Conservation (phyloP, 1,139 yeast genomes). For the Taphrina sp. region DNA sequence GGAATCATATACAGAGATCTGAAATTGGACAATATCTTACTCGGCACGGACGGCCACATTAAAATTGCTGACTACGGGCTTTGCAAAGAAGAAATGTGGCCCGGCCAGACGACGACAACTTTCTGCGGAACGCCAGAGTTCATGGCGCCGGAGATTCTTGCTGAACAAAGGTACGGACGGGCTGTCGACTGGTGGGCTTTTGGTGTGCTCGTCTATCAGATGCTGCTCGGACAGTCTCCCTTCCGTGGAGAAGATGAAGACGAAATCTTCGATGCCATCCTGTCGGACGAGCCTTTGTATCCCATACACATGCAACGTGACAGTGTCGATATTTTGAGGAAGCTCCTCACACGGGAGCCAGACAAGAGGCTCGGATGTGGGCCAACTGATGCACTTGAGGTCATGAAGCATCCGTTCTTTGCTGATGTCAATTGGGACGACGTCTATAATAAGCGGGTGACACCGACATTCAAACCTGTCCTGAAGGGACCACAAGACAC, state of each 20-base stretch:
- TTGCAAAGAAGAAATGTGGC: slow-evolving; percentile 95
- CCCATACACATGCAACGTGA: slow-evolving; percentile 98
- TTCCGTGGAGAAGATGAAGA: slow-evolving; percentile 98
- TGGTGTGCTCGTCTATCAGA: slow-evolving; percentile 92
- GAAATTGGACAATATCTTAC: slow-evolving; percentile 86
- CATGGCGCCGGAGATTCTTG: slow-evolving; percentile 97
- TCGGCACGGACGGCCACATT: slow-evolving; percentile 90
- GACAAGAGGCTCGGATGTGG: slow-evolving; percentile 78
- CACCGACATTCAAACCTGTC: slow-evolving; percentile 70
- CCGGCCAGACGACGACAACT: slow-evolving; percentile 84
- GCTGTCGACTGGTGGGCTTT: slow-evolving; percentile 99
- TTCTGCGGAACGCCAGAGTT: slow-evolving; percentile 99
- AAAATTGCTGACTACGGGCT: slow-evolving; percentile 96
- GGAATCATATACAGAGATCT: slow-evolving; percentile 96
- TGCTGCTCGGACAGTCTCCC: slow-evolving; percentile 95
- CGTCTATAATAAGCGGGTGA: slow-evolving; percentile 65
- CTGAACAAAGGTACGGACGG: slow-evolving; percentile 86
- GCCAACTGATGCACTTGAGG: slow-evolving; percentile 82
- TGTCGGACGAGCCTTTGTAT: slow-evolving; percentile 94
- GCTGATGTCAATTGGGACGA: slow-evolving; percentile 87
- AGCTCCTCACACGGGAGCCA: slow-evolving; percentile 86
- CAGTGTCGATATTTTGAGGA: slow-evolving; percentile 89
- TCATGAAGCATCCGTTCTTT: slow-evolving; percentile 94
- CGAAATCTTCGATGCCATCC: slow-evolving; percentile 95
- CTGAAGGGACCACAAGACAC: slow-evolving; percentile 85